A percentile compares a stretch with the other conserved stretches of the same genome.
Conservation (phyloP, 2,329 filamentous ascomycete species). For the Trichoderma sp. region DNA sequence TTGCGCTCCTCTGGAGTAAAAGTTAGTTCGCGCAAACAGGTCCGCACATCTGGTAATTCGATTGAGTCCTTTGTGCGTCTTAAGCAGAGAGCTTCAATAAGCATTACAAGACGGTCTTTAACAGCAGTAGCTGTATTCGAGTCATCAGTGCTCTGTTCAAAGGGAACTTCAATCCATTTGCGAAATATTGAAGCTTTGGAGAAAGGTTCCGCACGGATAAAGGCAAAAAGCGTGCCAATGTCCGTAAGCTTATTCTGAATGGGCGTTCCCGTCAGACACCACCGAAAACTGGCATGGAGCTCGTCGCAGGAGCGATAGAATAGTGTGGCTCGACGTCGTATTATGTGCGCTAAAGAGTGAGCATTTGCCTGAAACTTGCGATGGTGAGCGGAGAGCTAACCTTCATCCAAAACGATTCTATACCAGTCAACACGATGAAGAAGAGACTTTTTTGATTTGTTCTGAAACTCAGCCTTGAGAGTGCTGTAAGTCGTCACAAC, state of each 20-base stretch:
- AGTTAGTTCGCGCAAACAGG: constrained; percentile 3
- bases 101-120: constrained; percentile 39
- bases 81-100: constrained; percentile 47
- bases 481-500: constrained; percentile 55
- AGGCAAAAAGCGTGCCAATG: constrained; percentile 54
- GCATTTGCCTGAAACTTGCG: not conserved
- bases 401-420: constrained; percentile 51
- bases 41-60: constrained; percentile 38
- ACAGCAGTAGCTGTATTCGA: constrained; percentile 34
- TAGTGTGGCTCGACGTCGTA: constrained; percentile 52
- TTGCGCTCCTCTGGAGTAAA: constrained; percentile 16
- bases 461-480: constrained; percentile 42
- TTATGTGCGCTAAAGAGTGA: constrained; percentile 50
- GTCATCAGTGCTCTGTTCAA: constrained; percentile 35
- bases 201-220: constrained; percentile 50
- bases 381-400: constrained; percentile 35
- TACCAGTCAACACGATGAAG: constrained; percentile 48
- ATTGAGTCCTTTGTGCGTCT: constrained; percentile 49
- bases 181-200: constrained; percentile 47
- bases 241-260: constrained; percentile 59
- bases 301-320: constrained; percentile 48
- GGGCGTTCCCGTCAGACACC: constrained; percentile 59
- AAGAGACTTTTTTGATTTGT: not conserved
- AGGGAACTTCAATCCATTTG: constrained; percentile 49
- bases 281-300: constrained; percentile 50